Evolutionary conservation across 305 asterid species (phyloP).

Genomic region (Fraxinus angustifolia): DNA sequence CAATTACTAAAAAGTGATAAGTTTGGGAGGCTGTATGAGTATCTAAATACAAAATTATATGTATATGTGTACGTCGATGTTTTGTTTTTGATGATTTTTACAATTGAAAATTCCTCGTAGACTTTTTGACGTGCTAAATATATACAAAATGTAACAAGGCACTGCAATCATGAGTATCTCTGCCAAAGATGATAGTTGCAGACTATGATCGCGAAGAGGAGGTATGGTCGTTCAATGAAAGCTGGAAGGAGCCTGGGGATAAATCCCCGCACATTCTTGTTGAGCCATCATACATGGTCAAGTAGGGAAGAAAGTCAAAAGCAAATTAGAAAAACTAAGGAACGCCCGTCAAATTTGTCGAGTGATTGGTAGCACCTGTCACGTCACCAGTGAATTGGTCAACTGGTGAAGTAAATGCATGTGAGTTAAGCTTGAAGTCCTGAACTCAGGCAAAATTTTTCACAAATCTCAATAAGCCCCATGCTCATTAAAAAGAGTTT

Average conservation of each 20-base stretch:
- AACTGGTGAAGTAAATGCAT: background rate
- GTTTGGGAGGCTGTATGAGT: background rate
- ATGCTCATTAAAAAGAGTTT: too few relatives aligned
- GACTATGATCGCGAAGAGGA: background rate
- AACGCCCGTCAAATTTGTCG: background rate
- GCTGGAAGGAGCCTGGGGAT: background rate
- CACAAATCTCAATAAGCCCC: background rate
- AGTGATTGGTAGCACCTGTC: background rate
- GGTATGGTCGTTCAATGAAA: background rate
- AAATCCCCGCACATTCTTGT: background rate
- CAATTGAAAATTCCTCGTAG: background rate
- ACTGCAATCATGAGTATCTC: background rate
- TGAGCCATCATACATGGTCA: background rate
- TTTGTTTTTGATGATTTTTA: background rate
- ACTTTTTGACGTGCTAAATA: background rate
- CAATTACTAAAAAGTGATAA: background rate
- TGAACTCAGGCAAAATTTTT: background rate
- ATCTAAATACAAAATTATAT: background rate
- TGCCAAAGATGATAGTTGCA: background rate
- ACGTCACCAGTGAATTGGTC: background rate
- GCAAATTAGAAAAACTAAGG: background rate
- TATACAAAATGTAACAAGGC: background rate
- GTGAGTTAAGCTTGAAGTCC: background rate
- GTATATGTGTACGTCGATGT: background rate
- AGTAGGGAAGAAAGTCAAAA: background rate